These are phyloP conservation scores for Exophiala lecanii-corni DNA, from an alignment of 2,329 filamentous ascomycete species.

Conservation along the genomic window DNA sequence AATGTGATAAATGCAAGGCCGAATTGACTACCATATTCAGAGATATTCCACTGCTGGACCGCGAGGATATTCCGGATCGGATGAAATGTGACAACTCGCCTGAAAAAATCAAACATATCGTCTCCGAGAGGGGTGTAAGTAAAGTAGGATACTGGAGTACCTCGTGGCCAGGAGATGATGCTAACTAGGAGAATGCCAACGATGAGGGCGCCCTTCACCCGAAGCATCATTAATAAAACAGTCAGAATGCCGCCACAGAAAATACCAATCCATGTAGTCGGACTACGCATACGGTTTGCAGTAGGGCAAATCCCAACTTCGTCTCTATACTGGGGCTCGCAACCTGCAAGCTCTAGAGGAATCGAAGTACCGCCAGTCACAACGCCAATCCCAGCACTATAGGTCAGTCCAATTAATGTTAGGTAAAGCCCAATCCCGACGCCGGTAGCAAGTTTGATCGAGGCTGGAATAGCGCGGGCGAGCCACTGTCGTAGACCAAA, in stretches of 20 bases:
- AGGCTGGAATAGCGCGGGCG: constrained; percentile 73
- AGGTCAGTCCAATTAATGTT: constrained; percentile 61
- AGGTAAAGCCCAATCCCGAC: constrained; percentile 83
- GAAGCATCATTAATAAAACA: constrained; percentile 75
- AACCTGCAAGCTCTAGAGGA: constrained; percentile 72
- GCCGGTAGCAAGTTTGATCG: constrained; percentile 80
- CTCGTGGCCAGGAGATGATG: constrained; percentile 81
- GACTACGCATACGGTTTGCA: constrained; percentile 71
- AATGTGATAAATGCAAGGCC: constrained; percentile 82
- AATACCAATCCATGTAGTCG: constrained; percentile 82
- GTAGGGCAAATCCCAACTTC: constrained; percentile 56
- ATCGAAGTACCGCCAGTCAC: constrained; percentile 63
- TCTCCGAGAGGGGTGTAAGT: constrained; percentile 67
- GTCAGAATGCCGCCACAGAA: constrained; percentile 81
- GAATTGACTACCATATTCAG: constrained; percentile 67
- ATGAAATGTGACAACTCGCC: constrained; percentile 79
- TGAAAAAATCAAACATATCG: constrained; percentile 76
- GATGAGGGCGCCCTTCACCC: constrained; percentile 82
- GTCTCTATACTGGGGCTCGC: constrained; percentile 47
- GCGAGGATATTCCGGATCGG: constrained; percentile 64
- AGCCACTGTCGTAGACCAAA: constrained; percentile 84
- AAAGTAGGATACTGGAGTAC: constrained; percentile 74
- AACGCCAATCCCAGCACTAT: constrained; percentile 75
- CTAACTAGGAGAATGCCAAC: constrained; percentile 76
- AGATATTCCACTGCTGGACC: constrained; percentile 70